Evolutionary conservation across 2,329 filamentous ascomycete genomes (phyloP).

Genomic region (Daldinia eschscholtzii): DNA sequence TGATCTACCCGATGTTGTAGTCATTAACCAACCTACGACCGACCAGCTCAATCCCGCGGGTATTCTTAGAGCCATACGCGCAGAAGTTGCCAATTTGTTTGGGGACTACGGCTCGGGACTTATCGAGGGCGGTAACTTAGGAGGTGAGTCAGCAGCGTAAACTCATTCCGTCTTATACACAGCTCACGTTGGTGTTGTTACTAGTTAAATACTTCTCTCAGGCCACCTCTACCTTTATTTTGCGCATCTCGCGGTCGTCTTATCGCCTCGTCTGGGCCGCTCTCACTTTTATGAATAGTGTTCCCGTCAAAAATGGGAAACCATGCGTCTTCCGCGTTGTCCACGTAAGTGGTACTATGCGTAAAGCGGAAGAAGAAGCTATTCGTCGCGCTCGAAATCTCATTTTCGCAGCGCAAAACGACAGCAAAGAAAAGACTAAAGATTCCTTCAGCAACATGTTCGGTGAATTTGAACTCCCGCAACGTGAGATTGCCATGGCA

Average conservation of each 20-base stretch:
- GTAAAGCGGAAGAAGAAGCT: constrained; percentile 90
- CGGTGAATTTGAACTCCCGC: constrained; percentile 46
- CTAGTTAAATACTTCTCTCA: constrained; percentile 91
- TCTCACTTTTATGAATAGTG: constrained; percentile 79
- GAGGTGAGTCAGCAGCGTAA: constrained; percentile 63
- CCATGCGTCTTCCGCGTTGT: constrained; percentile 87
- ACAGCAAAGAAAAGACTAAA: constrained; percentile 42
- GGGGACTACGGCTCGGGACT: constrained; percentile 90
- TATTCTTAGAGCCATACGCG: constrained; percentile 77
- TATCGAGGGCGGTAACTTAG: constrained; percentile 72
- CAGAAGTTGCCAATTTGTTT: constrained; percentile 79
- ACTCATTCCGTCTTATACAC: constrained; percentile 1
- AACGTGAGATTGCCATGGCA: constrained; percentile 33
- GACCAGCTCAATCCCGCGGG: constrained; percentile 75
- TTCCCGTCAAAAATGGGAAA: constrained; percentile 71
- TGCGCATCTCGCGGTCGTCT: constrained; percentile 84
- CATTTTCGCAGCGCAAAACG: constrained; percentile 74
- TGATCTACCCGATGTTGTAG: constrained; percentile 70
- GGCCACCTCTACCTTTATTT: constrained; percentile 94
- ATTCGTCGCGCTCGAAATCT: constrained; percentile 80
- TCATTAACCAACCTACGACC: constrained; percentile 83
- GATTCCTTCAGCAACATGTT: constrained; percentile 58
- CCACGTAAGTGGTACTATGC: constrained; percentile 91
- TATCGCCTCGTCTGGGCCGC: constrained; percentile 93
- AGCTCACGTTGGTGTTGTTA: constrained; percentile 42